Evolutionary conservation across 345 rosid genomes (phyloP).

Genomic region (Eucalyptus pumila): DNA sequence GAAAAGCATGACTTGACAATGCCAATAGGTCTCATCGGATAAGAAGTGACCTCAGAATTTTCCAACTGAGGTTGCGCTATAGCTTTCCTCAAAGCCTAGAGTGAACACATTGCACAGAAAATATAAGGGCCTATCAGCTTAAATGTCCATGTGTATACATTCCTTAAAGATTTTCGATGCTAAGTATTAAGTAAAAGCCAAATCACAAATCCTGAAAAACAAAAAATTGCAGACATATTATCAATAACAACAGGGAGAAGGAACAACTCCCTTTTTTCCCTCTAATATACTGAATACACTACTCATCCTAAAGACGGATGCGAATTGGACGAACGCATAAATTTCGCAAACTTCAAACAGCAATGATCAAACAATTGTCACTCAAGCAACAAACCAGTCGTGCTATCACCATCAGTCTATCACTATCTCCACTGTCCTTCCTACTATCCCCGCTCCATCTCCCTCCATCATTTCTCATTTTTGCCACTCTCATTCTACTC

Average conservation of each 20-base stretch:
- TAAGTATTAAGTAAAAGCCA: background rate
- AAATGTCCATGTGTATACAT: background rate
- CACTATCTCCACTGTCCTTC: background rate
- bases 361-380: background rate
- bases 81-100: conserved; percentile 62
- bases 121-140: background rate
- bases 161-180: background rate
- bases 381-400: background rate
- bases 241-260: background rate
- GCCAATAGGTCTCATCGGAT: conserved; percentile 78
- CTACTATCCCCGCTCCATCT: background rate
- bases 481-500: background rate
- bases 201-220: background rate
- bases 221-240: background rate
- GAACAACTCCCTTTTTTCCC: background rate
- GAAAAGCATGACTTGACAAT: conserved; percentile 75
- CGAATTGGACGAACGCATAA: background rate
- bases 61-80: conserved; percentile 26
- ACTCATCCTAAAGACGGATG: background rate
- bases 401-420: background rate
- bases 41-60: conserved; percentile 23
- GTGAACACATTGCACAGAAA: background rate
- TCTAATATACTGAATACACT: background rate
- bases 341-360: background rate
- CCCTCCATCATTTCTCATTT: background rate